Percentiles rank a stretch among this genome's conserved stretches.
These are phyloP conservation scores for Aquilaria malaccensis DNA, from an alignment of 345 rosid species.

Conservation along the genomic window DNA sequence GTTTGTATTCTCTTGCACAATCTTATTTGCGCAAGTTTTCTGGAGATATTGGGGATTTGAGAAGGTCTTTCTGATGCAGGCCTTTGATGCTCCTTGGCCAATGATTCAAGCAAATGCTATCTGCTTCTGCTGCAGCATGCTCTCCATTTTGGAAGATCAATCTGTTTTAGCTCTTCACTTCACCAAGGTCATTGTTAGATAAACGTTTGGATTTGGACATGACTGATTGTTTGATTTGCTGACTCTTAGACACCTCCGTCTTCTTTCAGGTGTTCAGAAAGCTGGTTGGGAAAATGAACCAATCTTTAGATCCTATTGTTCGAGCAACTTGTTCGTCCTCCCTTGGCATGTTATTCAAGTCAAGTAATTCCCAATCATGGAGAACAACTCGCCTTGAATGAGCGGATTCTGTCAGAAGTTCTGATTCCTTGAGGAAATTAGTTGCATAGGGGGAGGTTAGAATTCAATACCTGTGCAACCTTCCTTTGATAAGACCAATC, in stretches of 20 bases:
- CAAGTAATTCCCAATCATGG: conserved; percentile 53
- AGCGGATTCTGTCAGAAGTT: conserved; percentile 30
- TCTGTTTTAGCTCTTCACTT: conserved; percentile 55
- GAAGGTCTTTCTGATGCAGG: conserved; percentile 39
- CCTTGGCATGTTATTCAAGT: conserved; percentile 63
- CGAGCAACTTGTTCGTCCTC: conserved; percentile 78
- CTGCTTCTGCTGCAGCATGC: conserved; percentile 71
- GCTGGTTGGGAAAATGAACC: conserved; percentile 77
- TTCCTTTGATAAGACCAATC: no score
- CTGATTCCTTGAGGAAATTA: conserved; percentile 18
- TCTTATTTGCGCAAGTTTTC: background rate
- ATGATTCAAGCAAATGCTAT: conserved; percentile 92
- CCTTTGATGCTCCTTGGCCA: conserved; percentile 92
- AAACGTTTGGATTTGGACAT: background rate
- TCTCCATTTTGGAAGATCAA: conserved; percentile 80
- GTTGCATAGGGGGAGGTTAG: no score
- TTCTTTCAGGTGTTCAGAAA: conserved; percentile 55
- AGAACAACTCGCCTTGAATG: conserved; percentile 55
- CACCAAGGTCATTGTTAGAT: conserved; percentile 51
- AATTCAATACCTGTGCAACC: no score
- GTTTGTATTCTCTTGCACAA: background rate
- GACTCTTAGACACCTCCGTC: background rate
- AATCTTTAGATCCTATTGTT: conserved; percentile 67
- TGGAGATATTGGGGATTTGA: conserved; percentile 2
- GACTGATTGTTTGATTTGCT: background rate